Conservation (phyloP, 345 rosid species). For the Salix purpurea region DNA sequence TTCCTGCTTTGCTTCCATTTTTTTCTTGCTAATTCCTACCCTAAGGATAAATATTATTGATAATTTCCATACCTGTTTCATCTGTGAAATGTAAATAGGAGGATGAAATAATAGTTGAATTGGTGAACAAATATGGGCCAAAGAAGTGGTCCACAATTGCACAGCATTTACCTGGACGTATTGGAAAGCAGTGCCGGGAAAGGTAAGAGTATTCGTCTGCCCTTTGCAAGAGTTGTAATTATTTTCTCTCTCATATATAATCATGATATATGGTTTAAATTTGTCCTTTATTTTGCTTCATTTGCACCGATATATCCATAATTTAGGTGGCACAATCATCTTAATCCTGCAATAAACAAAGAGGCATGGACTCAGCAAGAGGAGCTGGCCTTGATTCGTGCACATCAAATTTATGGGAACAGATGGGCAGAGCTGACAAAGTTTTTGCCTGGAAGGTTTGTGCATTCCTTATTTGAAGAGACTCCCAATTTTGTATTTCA, state of each 20-base stretch:
- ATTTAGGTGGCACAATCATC: slow-evolving; percentile 98
- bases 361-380: slow-evolving; percentile 99
- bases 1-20: neutral
- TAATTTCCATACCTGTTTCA: neutral
- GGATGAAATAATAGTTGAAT: slow-evolving; percentile 74
- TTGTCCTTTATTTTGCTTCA: neutral
- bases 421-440: slow-evolving; percentile 98
- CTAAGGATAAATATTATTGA: neutral
- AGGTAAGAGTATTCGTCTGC: slow-evolving; percentile 41
- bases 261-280: neutral
- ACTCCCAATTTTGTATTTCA: neutral
- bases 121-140: slow-evolving; percentile 81
- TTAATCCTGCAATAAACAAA: slow-evolving; percentile 89
- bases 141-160: slow-evolving; percentile 99
- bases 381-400: slow-evolving; percentile 90
- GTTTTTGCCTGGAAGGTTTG: slow-evolving; percentile 97
- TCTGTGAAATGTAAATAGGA: slow-evolving; percentile 48
- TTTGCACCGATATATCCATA: slow-evolving; percentile 15
- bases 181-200: slow-evolving; percentile 97
- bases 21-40: neutral
- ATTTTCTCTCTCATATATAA: neutral
- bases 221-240: neutral
- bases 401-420: slow-evolving; percentile 95
- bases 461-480: slow-evolving; percentile 9
- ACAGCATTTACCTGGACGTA: slow-evolving; percentile 91